Evolutionary conservation across 768 basidiomycete genomes (phyloP).

Genomic region (Suillus subluteus): DNA sequence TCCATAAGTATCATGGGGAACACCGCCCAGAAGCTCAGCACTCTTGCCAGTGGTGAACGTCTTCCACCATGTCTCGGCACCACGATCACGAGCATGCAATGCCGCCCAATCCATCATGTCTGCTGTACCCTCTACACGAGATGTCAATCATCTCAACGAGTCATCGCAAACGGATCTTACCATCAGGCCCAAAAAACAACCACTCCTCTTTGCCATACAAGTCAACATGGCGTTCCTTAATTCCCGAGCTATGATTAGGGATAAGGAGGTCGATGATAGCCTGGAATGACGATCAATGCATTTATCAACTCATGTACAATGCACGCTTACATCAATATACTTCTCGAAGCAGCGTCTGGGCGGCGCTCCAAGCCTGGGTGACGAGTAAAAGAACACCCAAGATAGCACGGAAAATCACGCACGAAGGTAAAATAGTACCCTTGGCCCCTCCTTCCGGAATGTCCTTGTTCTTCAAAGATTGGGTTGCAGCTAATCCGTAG

Average conservation of each 20-base stretch:
- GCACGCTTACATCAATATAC: constrained; percentile 83
- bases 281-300: constrained; percentile 39
- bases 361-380: constrained; percentile 71
- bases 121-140: constrained; percentile 82
- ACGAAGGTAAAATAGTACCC: constrained; percentile 94
- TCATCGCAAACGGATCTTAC: constrained; percentile 38
- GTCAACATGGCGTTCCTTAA: constrained; percentile 93
- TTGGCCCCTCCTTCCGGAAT: constrained; percentile 98
- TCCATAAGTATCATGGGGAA: constrained; percentile 88
- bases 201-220: constrained; percentile 89
- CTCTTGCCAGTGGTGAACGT: constrained; percentile 97
- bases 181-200: constrained; percentile 95
- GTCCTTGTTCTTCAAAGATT: constrained; percentile 96
- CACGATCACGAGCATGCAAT: constrained; percentile 83
- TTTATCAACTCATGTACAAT: constrained; percentile 11
- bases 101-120: constrained; percentile 99
- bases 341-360: constrained; percentile 95
- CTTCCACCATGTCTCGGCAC: constrained; percentile 97
- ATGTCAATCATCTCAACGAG: constrained; percentile 12
- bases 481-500: constrained; percentile 92
- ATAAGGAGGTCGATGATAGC: constrained; percentile 92
- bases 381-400: neutral
- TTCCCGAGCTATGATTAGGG: constrained; percentile 94
- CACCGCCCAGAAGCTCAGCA: constrained; percentile 87
- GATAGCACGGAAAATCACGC: constrained; percentile 30